Percentiles rank a stretch among this genome's conserved stretches.
phyloP scores from a whole-genome alignment of 768 basidiomycete genomes.

The Pulveroboletus sp. region DNA sequence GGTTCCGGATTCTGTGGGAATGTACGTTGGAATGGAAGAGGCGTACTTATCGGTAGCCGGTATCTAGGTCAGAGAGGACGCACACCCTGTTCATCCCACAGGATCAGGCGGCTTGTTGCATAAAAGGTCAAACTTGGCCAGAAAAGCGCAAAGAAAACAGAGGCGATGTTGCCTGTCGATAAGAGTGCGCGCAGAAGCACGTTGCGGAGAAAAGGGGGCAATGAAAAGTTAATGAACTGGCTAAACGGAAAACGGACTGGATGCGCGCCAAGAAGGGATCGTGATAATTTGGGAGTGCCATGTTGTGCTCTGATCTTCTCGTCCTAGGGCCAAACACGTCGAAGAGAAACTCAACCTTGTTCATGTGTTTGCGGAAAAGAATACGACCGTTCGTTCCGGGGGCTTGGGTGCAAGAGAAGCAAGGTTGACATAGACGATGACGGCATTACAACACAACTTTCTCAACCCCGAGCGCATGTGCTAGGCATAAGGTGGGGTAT shows the following conservation, averaged over 20 bases:
- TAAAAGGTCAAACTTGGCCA: background rate
- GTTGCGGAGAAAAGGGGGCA: constrained; percentile 10
- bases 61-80: background rate
- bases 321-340: background rate
- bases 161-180: constrained; percentile 3
- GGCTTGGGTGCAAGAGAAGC: background rate
- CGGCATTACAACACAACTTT: background rate
- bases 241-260: background rate
- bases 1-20: background rate
- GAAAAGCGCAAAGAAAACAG: constrained; percentile 8
- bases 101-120: constrained; percentile 1
- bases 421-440: background rate
- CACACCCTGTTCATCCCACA: constrained; percentile 1
- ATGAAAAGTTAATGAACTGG: background rate
- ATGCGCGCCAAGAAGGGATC: background rate
- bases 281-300: constrained; percentile 1
- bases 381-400: background rate
- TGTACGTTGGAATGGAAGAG: background rate
- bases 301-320: background rate
- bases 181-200: constrained; percentile 11
- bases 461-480: background rate
- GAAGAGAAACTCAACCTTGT: constrained; percentile 15
- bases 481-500: background rate
- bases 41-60: background rate
- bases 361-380: background rate